Base-by-base conservation (phyloP, 1,284 basidiomycete species). In the Austropuccinia psidii region DNA sequence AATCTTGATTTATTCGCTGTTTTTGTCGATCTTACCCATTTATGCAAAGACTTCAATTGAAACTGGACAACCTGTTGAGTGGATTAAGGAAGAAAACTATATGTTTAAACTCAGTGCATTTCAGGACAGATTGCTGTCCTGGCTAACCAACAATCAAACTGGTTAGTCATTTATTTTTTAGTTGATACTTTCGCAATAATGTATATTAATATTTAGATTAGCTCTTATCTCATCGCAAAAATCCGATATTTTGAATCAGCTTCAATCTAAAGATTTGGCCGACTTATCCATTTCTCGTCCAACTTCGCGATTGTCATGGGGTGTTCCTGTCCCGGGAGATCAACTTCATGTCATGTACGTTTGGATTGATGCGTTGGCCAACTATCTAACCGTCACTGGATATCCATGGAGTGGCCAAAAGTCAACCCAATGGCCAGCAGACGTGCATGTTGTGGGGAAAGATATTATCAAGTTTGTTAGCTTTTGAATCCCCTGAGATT, bases 391-490 rank as follows among this genome's bases (percentile, higher is more conserved):
- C 11, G 79, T 78, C 31, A 70, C 78, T 0, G 80, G 80, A 11
- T 81, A 79, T 55, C 79, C 80, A 21, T 76, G 75, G 73, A 52
- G 35, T 27, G 35, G 41, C 60, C 50, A 27, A 60, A 52, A 60
- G 13, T 4, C 58, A n/a, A 41, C 21, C 13, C 35, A 55, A 37
- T 81, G 80, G 80, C 80, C 80, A 19, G 78, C 79, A 13, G 78
- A 80, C 60, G 77, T 78, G 7, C 80, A 80, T 57, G 78, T 81
- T 2, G 77, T 81, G 6, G 80, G 80, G 47, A 81, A 81, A 70
- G 80, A 81, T 76, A 81, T 81, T 66, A 70, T 80, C 47, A 78
- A 79, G 75, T 75, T 50, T 17, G 24, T 37, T 13, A 6, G 31
- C 24, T 37, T 27, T 19, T 54, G n/a, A 4, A 11, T 29, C 52